These are phyloP conservation scores for Aureobasidium uvarum DNA, from an alignment of 2,329 filamentous ascomycete genomes.

Conservation along the genomic window DNA sequence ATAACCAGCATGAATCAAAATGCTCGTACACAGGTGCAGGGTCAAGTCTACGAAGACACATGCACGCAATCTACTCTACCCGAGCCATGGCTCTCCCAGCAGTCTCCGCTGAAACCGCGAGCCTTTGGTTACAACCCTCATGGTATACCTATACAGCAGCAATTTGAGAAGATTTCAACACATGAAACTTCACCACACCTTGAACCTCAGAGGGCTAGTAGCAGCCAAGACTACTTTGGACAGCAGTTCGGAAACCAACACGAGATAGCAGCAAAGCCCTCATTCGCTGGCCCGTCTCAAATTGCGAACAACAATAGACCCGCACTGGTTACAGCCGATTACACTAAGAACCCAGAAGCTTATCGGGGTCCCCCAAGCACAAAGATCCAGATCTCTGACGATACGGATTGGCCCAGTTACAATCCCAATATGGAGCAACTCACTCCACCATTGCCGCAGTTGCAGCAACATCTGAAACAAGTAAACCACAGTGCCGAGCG, in stretches of 20 bases:
- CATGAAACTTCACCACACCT: background rate
- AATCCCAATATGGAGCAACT: background rate
- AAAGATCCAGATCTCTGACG: background rate
- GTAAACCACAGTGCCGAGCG: background rate
- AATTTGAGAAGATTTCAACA: background rate
- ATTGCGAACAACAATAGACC: background rate
- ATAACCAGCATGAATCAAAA: background rate
- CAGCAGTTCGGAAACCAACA: background rate
- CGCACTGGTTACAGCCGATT: no score
- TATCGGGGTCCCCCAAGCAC: background rate
- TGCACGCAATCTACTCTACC: background rate
- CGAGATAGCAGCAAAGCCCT: background rate
- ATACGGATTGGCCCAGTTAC: conserved; percentile 2
- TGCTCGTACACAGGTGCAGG: background rate
- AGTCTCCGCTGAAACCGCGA: background rate
- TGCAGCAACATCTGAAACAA: background rate
- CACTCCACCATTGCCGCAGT: background rate
- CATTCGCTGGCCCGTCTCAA: background rate
- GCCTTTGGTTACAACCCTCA: background rate
- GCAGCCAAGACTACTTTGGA: background rate
- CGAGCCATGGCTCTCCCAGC: background rate
- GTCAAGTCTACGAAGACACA: background rate
- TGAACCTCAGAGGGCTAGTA: no score
- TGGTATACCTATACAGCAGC: background rate
- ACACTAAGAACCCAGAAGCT: background rate